A percentile compares a stretch with the other conserved stretches of the same genome.
Conservation (phyloP, 2,329 filamentous ascomycete species). For the Diaporthe australafricana region DNA sequence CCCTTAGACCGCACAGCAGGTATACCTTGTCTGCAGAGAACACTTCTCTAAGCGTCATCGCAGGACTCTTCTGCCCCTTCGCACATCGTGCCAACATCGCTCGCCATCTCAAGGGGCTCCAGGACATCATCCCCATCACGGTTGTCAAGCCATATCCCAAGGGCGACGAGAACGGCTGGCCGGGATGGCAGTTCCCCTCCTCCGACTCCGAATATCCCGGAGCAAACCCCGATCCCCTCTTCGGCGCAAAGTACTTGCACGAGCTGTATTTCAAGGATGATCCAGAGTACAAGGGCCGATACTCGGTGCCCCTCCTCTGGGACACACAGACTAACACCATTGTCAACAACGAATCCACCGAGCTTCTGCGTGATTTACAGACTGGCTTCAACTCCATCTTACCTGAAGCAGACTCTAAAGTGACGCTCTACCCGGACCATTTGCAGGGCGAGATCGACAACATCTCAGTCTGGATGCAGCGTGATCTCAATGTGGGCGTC, state of each 20-base stretch:
- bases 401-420: conserved; percentile 50
- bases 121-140: conserved; percentile 64
- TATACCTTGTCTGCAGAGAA: conserved; percentile 12
- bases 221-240: conserved; percentile 71
- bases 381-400: conserved; percentile 64
- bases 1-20: background rate
- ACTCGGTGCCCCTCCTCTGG: conserved; percentile 72
- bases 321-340: conserved; percentile 66
- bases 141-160: conserved; percentile 76
- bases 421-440: conserved; percentile 65
- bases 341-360: conserved; percentile 71
- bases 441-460: conserved; percentile 63
- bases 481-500: conserved; percentile 68
- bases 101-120: conserved; percentile 68
- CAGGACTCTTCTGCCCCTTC: conserved; percentile 73
- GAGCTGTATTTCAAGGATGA: conserved; percentile 73
- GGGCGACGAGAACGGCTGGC: conserved; percentile 71
- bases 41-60: conserved; percentile 30
- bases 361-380: conserved; percentile 69
- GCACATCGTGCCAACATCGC: conserved; percentile 70
- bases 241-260: conserved; percentile 67
- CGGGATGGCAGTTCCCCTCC: conserved; percentile 70
- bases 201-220: conserved; percentile 65
- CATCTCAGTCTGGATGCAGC: conserved; percentile 64
- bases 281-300: conserved; percentile 68